phyloP scores from a whole-genome alignment of 805 yeast species.

The Wickerhamiella sergipiensis region DNA sequence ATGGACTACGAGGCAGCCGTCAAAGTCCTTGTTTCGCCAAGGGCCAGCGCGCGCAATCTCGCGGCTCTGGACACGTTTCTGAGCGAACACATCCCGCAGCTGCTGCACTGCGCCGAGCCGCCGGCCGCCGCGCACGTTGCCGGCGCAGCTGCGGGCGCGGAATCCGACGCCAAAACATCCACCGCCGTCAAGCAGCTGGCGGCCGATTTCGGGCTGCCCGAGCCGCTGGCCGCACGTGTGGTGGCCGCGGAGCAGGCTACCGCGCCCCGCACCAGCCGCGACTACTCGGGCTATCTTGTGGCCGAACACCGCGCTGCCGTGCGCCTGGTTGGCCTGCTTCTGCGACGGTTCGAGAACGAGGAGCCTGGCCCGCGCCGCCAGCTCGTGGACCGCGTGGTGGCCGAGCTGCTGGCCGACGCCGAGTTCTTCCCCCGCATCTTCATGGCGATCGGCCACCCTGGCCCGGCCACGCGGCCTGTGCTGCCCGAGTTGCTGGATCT shows the following conservation, averaged over 20 bases:
- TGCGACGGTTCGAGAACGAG: conserved; percentile 1
- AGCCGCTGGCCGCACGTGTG: background rate
- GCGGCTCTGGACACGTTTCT: conserved; percentile 12
- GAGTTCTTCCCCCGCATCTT: conserved; percentile 14
- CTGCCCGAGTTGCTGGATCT: conserved; percentile 13
- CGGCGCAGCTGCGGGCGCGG: background rate
- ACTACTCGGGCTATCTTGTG: background rate
- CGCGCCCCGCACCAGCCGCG: background rate
- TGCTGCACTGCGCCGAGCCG: conserved; percentile 7
- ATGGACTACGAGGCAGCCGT: conserved; percentile 3
- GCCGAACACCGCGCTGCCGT: background rate
- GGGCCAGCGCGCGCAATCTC: conserved; percentile 1
- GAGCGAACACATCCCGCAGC: conserved; percentile 5
- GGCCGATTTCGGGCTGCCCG: background rate
- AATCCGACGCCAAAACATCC: background rate
- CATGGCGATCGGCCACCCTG: background rate
- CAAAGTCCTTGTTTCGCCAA: background rate
- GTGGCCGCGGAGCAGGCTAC: background rate
- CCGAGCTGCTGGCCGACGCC: conserved; percentile 7
- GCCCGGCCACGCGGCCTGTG: background rate
- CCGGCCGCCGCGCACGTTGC: conserved; percentile 5
- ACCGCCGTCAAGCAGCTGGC: background rate
- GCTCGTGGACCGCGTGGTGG: conserved; percentile 4
- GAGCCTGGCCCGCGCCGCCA: background rate
- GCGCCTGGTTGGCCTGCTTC: conserved; percentile 2